phyloP scores from a whole-genome alignment of 768 basidiomycete species.

The Xerocomellus dryophilus region DNA sequence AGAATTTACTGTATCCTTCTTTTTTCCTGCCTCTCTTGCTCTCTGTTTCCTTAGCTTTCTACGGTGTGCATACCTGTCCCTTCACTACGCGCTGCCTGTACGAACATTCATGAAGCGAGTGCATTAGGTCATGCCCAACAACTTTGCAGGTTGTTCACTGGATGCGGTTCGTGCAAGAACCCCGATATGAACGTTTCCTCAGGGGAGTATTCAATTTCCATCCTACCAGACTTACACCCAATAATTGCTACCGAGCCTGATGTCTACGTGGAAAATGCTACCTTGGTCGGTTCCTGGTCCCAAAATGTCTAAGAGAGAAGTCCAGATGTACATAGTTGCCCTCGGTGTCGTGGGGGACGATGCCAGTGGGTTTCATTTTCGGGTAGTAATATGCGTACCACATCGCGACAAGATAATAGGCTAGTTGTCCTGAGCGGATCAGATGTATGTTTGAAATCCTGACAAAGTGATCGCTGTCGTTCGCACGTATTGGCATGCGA shows the following conservation, averaged over 20 bases:
- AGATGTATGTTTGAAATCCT: background rate
- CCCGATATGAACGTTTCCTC: no score
- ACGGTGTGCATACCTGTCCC: constrained; percentile 36
- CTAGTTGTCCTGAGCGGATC: background rate
- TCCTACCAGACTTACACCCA: no score
- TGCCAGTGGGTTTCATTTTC: no score
- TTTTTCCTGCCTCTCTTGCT: constrained; percentile 44
- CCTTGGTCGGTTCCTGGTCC: no score
- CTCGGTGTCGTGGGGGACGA: no score
- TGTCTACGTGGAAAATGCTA: no score
- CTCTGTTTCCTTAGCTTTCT: constrained; percentile 35
- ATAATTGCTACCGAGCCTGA: no score
- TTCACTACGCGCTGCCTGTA: constrained; percentile 45
- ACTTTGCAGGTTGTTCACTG: background rate
- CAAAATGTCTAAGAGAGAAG: no score
- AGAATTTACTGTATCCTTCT: constrained; percentile 62
- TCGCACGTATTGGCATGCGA: background rate
- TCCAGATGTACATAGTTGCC: no score
- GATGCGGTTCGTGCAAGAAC: no score
- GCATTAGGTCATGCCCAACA: constrained; percentile 21
- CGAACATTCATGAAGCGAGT: constrained; percentile 41
- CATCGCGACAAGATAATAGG: background rate
- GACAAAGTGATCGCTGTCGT: background rate
- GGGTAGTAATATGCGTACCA: background rate
- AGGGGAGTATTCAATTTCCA: no score